Conservation (phyloP, 345 rosid species). For the Linum trigynum region DNA sequence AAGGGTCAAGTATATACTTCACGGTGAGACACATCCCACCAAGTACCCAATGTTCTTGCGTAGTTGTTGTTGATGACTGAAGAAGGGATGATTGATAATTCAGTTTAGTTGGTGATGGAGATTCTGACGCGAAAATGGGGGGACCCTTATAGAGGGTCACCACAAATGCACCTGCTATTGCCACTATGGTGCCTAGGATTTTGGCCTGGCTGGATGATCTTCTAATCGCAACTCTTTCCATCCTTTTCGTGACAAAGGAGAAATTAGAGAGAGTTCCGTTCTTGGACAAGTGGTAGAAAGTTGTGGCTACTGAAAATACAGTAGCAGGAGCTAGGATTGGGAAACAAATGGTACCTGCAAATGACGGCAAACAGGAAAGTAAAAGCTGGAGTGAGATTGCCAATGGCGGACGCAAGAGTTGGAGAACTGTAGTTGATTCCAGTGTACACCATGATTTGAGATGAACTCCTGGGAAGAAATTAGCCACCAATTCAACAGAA, state of each 20-base stretch:
- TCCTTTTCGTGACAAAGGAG: background rate
- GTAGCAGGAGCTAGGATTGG: background rate
- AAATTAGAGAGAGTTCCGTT: too few relatives aligned
- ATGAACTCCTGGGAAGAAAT: conserved; percentile 42
- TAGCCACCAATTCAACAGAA: too few relatives aligned
- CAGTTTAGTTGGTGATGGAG: background rate
- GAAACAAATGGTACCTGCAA: conserved; percentile 41
- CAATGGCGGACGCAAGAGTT: conserved; percentile 88
- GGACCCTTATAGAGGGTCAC: conserved; percentile 4
- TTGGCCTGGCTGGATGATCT: conserved; percentile 1
- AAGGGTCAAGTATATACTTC: background rate
- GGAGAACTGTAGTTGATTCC: conserved; percentile 80
- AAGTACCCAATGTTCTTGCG: background rate
- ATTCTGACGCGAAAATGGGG: background rate
- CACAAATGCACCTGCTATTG: background rate
- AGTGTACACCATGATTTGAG: conserved; percentile 74
- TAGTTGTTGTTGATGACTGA: background rate
- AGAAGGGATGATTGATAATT: background rate
- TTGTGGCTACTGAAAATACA: background rate
- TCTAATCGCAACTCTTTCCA: background rate
- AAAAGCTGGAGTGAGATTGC: conserved; percentile 91
- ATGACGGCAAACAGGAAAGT: conserved; percentile 77
- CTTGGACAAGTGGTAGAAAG: too few relatives aligned
- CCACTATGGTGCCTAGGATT: background rate
- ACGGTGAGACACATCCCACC: background rate